Evolutionary conservation across 331 rosid species (phyloP).

Genomic region (Malus hybrid): DNA sequence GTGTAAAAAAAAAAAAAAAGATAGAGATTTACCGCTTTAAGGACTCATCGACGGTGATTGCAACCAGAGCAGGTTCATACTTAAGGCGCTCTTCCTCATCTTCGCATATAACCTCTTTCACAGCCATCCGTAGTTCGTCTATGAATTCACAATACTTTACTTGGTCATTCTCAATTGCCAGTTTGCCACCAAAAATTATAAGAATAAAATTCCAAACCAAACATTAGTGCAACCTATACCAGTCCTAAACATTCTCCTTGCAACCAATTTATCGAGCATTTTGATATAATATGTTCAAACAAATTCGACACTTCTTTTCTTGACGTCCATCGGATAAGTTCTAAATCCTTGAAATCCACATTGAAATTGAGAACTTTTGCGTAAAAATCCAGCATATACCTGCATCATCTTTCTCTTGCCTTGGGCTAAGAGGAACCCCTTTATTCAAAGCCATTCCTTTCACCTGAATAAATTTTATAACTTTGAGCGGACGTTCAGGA

Average conservation of each 20-base stretch:
- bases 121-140: conserved; percentile 92
- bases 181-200: not conserved
- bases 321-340: not conserved
- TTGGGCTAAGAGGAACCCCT: conserved; percentile 56
- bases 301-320: not conserved
- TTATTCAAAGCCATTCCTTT: conserved; percentile 91
- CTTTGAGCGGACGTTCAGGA: too few relatives aligned
- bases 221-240: not conserved
- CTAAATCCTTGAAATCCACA: not conserved
- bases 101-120: conserved; percentile 77
- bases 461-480: conserved; percentile 34
- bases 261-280: not conserved
- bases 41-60: conserved; percentile 84
- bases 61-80: conserved; percentile 74
- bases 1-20: not conserved
- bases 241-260: not conserved
- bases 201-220: not conserved
- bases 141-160: conserved; percentile 5
- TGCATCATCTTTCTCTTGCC: conserved; percentile 77
- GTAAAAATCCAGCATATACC: conserved; percentile 34
- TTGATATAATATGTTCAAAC: not conserved
- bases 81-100: conserved; percentile 42
- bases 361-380: not conserved
- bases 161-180: not conserved
- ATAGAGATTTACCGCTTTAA: conserved; percentile 46